Evolutionary conservation across 345 rosid genomes (phyloP).

Genomic region (Eucalyptus erythrocorys): DNA sequence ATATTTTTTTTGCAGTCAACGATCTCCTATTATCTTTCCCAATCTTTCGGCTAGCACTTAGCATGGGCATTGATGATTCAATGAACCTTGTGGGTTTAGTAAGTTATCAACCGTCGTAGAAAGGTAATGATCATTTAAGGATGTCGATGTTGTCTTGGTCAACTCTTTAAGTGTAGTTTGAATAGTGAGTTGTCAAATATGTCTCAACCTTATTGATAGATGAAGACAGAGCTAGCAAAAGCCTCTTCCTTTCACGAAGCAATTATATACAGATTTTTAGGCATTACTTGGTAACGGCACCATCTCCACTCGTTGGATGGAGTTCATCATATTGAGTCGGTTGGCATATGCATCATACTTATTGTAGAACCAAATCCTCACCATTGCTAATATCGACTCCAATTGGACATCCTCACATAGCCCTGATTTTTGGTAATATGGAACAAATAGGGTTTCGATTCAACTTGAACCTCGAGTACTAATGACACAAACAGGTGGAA

Average conservation of each 20-base stretch:
- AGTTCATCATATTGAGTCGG: background rate
- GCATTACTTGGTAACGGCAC: accelerated
- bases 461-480: background rate
- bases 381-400: background rate
- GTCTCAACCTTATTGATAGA: too few species aligned
- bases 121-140: too few species aligned
- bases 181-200: too few species aligned
- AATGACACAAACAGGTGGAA: background rate
- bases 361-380: too few species aligned
- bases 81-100: too few species aligned
- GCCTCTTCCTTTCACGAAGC: too few species aligned
- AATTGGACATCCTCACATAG: background rate
- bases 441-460: background rate
- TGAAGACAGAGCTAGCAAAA: too few species aligned
- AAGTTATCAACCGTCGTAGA: too few species aligned
- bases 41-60: accelerated
- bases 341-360: background rate
- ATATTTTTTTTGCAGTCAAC: accelerated
- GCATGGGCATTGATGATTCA: accelerated
- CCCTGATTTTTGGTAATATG: background rate
- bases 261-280: too few species aligned
- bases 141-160: accelerated
- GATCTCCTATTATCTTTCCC: too few species aligned
- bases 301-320: too few species aligned
- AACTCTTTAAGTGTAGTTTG: too few species aligned